Evolutionary conservation across 176 grass and related monocot species (phyloP).

Genomic region (Musa acuminata): DNA sequence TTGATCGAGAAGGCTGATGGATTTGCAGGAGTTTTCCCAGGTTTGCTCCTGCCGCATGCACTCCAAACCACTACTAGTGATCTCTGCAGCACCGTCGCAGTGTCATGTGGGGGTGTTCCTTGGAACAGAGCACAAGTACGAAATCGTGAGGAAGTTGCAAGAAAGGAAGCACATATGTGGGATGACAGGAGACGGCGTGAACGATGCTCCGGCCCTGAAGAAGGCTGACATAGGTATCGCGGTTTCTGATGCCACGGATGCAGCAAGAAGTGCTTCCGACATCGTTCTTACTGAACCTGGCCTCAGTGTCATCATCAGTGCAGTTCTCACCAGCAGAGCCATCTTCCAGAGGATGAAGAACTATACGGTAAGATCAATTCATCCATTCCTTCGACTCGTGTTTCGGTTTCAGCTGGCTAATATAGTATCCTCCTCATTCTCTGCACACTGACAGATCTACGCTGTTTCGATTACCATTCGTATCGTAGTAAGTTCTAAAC

Average conservation of each 20-base stretch:
- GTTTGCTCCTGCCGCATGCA: constrained; percentile 16
- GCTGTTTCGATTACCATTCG: constrained; percentile 47
- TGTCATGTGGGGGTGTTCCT: background rate
- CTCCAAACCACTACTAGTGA: background rate
- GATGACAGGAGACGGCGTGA: constrained; percentile 25
- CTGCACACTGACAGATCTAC: constrained; percentile 29
- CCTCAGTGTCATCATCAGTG: constrained; percentile 28
- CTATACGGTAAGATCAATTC: constrained; percentile 13
- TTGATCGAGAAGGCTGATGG: constrained; percentile 99
- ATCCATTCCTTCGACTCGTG: background rate
- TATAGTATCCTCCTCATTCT: background rate
- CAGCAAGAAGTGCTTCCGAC: constrained; percentile 24
- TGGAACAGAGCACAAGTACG: constrained; percentile 22
- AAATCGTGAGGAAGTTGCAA: constrained; percentile 25
- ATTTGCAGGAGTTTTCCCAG: constrained; percentile 98
- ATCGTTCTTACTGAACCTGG: constrained; percentile 28
- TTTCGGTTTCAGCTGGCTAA: background rate
- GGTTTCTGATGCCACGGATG: constrained; percentile 23
- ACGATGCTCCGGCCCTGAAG: constrained; percentile 24
- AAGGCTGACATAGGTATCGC: constrained; percentile 25
- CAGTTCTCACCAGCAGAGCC: constrained; percentile 26
- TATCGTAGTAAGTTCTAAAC: constrained; percentile 32
- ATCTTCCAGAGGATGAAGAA: constrained; percentile 33
- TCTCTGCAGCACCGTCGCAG: background rate
- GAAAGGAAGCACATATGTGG: constrained; percentile 25